A percentile compares a stretch with the other conserved stretches of the same genome.
Evolutionary conservation across 306 rosid species (phyloP).

Genomic region (Vigna reflexopilosa): DNA sequence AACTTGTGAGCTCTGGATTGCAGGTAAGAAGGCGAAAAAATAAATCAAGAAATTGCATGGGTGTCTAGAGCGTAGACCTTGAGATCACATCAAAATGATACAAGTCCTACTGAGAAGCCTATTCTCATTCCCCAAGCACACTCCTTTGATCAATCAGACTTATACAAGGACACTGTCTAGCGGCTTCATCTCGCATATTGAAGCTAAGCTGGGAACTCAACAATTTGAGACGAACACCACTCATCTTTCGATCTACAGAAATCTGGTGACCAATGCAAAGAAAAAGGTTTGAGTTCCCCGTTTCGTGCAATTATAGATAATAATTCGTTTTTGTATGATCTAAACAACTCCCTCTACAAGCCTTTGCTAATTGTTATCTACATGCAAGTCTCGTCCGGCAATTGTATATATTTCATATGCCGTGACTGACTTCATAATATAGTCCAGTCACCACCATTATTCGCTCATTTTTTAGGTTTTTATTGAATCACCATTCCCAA

Average conservation of each 20-base stretch:
- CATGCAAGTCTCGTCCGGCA: conserved; percentile 39
- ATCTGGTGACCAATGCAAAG: conserved; percentile 30
- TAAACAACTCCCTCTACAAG: background rate
- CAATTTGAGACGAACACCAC: conserved; percentile 27
- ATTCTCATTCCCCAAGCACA: conserved; percentile 33
- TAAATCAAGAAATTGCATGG: conserved; percentile 33
- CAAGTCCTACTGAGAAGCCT: conserved; percentile 29
- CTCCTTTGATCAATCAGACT: conserved; percentile 34
- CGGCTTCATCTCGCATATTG: conserved; percentile 38
- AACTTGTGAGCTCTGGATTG: conserved; percentile 42
- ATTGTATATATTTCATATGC: conserved; percentile 42
- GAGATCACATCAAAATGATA: conserved; percentile 24
- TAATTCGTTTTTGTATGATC: conserved; percentile 38
- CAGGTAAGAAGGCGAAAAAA: conserved; percentile 64
- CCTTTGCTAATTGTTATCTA: conserved; percentile 1
- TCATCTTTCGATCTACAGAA: conserved; percentile 26
- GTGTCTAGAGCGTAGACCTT: conserved; percentile 23
- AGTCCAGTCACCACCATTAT: conserved; percentile 30
- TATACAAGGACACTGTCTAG: conserved; percentile 5
- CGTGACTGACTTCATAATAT: conserved; percentile 33
- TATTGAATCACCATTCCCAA: conserved; percentile 27
- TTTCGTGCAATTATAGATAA: conserved; percentile 40
- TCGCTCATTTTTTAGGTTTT: conserved; percentile 24
- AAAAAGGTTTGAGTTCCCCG: conserved; percentile 34
- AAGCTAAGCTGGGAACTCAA: conserved; percentile 35